Evolutionary conservation across 768 basidiomycete species (phyloP).

Genomic region (Macrocybe gigantea): DNA sequence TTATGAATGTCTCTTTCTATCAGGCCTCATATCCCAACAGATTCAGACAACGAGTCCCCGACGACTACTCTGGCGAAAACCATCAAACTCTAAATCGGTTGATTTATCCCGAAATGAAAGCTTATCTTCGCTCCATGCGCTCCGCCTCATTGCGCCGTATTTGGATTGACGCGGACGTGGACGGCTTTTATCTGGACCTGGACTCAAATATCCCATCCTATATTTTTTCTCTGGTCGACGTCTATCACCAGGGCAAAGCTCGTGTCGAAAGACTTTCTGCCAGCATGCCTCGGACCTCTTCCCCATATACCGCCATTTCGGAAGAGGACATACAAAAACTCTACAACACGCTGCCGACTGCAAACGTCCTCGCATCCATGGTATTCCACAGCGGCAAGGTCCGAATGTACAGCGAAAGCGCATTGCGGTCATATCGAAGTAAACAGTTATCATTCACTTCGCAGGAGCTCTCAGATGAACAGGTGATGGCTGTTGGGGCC

Average conservation of each 20-base stretch:
- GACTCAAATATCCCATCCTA: slow-evolving; percentile 77
- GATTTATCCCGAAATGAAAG: slow-evolving; percentile 77
- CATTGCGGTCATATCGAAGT: slow-evolving; percentile 32
- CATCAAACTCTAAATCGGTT: slow-evolving; percentile 70
- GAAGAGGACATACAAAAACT: slow-evolving; percentile 19
- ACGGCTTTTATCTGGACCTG: slow-evolving; percentile 80
- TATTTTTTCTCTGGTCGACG: slow-evolving; percentile 77
- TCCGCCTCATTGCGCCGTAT: slow-evolving; percentile 45
- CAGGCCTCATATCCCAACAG: slow-evolving; percentile 30
- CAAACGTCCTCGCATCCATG: slow-evolving; percentile 59
- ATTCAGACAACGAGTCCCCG: slow-evolving; percentile 68
- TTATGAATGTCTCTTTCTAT: background rate
- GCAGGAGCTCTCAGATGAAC: slow-evolving; percentile 45
- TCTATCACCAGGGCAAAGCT: slow-evolving; percentile 78
- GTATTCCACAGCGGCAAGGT: slow-evolving; percentile 85
- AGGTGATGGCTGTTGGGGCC: slow-evolving; percentile 43
- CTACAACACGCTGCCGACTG: slow-evolving; percentile 40
- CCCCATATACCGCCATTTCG: slow-evolving; percentile 5
- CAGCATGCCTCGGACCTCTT: slow-evolving; percentile 41
- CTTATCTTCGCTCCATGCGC: slow-evolving; percentile 56
- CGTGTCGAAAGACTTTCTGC: slow-evolving; percentile 63
- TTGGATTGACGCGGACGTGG: slow-evolving; percentile 64
- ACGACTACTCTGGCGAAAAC: slow-evolving; percentile 65
- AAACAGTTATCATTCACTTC: slow-evolving; percentile 27
- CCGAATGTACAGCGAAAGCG: slow-evolving; percentile 54